Evolutionary conservation across 2,329 filamentous ascomycete species (phyloP), one percentile per base, ranked within the genome.

Genomic region (Phoma sp.): DNA sequence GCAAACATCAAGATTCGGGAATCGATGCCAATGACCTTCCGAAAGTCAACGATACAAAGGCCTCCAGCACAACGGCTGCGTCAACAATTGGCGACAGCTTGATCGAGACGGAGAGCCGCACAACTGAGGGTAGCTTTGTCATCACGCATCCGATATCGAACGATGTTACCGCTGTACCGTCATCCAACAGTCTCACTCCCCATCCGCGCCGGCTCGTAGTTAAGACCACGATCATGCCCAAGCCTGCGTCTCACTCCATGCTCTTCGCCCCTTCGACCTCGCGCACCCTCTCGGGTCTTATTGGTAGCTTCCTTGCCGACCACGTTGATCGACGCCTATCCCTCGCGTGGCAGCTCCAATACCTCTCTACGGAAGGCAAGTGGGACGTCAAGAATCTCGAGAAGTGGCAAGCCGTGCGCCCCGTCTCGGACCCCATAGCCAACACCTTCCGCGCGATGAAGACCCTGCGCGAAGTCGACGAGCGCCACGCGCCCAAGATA

Each of bases 301-400:
- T 97, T 47, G 89, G 92, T 55, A 88, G 90, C 60, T 98, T 98
- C 68, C 82, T 97, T 25, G 82, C 86, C 17, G 81, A 83, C 3
- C 84, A 92, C 66, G 82, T 97, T 49, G 93, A 93, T 9, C 83
- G 86, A 9, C 87, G 92, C 8, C 83, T 97, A 13, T 90, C 87
- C 1, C 85, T 94, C 25, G 91, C 89, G 38, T 98, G 94, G 93
- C 94, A 98, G 75, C 81, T 98, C 15, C 90, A 94, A 66, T 89
- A 95, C 67, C 85, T 98, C 22, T 91, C 90, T 2, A 91, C 89
- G 1, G 90, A 92, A 63, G 93, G 93, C 3, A 98, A 98, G 77
- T 98, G 94, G 94, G 94, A 97, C 70, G 92, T 98, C 63, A 98
- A 98, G 78, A 98, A 98, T 69, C 82, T 97, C 10, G 87, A 85